Conservation (phyloP, 2,329 filamentous ascomycete species). For the Fusarium sp. region DNA sequence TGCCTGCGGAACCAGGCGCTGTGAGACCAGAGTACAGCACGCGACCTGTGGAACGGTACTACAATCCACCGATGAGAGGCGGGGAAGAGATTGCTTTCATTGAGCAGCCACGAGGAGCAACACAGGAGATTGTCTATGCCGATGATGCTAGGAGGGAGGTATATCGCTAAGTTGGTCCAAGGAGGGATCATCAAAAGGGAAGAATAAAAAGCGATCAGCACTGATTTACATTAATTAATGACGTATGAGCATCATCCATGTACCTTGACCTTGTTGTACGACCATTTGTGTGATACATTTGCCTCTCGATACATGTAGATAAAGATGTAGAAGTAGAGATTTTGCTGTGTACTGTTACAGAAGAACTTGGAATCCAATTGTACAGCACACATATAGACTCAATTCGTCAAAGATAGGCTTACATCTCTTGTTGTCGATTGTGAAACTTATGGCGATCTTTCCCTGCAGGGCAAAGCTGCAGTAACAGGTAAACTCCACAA, state of each 20-base stretch:
- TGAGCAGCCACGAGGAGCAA: conserved; percentile 55
- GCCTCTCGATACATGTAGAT: background rate
- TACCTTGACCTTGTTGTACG: background rate
- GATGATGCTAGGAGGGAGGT: conserved; percentile 53
- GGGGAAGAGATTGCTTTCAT: conserved; percentile 58
- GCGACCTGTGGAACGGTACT: conserved; percentile 58
- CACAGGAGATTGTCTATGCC: conserved; percentile 59
- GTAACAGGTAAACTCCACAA: background rate
- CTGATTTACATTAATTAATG: conserved; percentile 1
- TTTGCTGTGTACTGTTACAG: background rate
- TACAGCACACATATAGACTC: background rate
- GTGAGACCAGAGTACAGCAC: conserved; percentile 53
- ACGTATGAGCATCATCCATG: background rate
- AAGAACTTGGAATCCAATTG: background rate
- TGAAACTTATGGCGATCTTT: background rate
- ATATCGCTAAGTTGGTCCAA: conserved; percentile 47
- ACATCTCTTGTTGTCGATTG: background rate
- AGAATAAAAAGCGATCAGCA: background rate
- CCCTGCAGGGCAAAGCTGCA: background rate
- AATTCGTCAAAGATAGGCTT: background rate
- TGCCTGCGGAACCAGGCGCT: conserved; percentile 42
- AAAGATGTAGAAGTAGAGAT: background rate
- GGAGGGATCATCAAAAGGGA: background rate
- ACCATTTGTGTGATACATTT: background rate
- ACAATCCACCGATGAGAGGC: conserved; percentile 51